Evolutionary conservation across 768 basidiomycete species (phyloP), one percentile per base, ranked within the genome.

Genomic region (Suillus subalutaceus): DNA sequence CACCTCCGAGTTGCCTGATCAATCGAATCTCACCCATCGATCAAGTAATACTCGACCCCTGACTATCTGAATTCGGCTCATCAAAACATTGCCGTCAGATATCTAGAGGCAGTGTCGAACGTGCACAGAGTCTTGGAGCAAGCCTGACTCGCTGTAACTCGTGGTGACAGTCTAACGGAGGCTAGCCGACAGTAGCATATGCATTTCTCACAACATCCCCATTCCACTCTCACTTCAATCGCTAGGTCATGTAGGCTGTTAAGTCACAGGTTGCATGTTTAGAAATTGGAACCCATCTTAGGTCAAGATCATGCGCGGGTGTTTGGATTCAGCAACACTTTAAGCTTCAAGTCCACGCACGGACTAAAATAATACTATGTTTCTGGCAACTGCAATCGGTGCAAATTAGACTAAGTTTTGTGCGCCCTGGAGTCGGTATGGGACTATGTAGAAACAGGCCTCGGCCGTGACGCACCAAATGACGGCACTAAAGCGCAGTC

Each of bases 71-170:
- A 52, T 55, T 56, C 55, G 55, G 53, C 18, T 35, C 55, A 30
- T 32, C 16, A 18, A 55, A 2, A 4, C 8, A 35, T 35, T 13
- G 35, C 55, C 55, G 55, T 35, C 55, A 56, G 8, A 52, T 26
- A 26, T 18, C 32, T 18, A 55, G 20, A n/a, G 55, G 55, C 55
- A n/a, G 55, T 56, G 55, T 56, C 55, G 6, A 56, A 56, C 55
- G 55, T 56, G 55, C 26, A 26, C 26, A 26, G 26, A 26, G 26
- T 48, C 44, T 37, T 37, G 46, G 46, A 46, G 10, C 4, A 13
- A 52, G 16, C 53, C 53, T 20, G 53, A 55, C 9, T 32, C 30
- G 9, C 32, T 23, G 12, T 50, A 12, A 50, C 2, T 55, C 2
- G 32, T 32, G 8, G 32, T 53, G 8, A 20, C 32, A 35, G 53